Conservation (phyloP, 2,329 filamentous ascomycete species). For the Apiospora rasikravindrae region DNA sequence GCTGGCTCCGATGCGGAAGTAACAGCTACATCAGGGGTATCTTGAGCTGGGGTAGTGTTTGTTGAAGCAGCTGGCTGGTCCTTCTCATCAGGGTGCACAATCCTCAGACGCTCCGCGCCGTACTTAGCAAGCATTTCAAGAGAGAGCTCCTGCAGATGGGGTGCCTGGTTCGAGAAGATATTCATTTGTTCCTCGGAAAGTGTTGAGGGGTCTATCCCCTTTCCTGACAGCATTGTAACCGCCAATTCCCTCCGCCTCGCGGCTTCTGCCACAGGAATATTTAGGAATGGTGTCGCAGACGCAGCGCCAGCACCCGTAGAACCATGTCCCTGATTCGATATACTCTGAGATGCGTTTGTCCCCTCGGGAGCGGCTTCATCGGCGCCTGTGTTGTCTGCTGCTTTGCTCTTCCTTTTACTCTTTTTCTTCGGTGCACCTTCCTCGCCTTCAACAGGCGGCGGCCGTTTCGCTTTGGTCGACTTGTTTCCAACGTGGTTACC, state of each 20-base stretch:
- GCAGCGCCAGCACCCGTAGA: constrained; percentile 21
- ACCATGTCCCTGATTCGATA: constrained; percentile 23
- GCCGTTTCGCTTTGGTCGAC: constrained; percentile 31
- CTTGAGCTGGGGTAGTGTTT: constrained; percentile 32
- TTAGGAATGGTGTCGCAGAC: constrained; percentile 36
- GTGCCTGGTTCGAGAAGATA: constrained; percentile 65
- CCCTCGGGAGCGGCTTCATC: constrained; percentile 18
- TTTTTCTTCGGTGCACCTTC: constrained; percentile 34
- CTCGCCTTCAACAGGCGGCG: constrained; percentile 34
- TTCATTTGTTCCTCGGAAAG: constrained; percentile 61
- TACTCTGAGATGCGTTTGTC: constrained; percentile 21
- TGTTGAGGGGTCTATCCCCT: constrained; percentile 56
- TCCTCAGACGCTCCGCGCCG: constrained; percentile 61
- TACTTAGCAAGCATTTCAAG: constrained; percentile 62
- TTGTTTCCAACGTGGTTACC: constrained; percentile 28
- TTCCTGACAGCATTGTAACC: constrained; percentile 50
- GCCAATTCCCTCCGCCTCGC: constrained; percentile 56
- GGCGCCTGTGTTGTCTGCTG: constrained; percentile 28
- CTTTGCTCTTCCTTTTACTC: constrained; percentile 33
- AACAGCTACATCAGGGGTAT: constrained; percentile 24
- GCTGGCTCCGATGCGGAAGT: constrained; percentile 20
- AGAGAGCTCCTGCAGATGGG: constrained; percentile 59
- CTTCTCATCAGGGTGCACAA: constrained; percentile 57
- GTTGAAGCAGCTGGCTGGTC: constrained; percentile 34
- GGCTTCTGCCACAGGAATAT: constrained; percentile 52